A percentile compares a stretch with the other conserved stretches of the same genome.
Evolutionary conservation across 2,329 filamentous ascomycete genomes (phyloP).

Genomic region (Cercospora sp.): DNA sequence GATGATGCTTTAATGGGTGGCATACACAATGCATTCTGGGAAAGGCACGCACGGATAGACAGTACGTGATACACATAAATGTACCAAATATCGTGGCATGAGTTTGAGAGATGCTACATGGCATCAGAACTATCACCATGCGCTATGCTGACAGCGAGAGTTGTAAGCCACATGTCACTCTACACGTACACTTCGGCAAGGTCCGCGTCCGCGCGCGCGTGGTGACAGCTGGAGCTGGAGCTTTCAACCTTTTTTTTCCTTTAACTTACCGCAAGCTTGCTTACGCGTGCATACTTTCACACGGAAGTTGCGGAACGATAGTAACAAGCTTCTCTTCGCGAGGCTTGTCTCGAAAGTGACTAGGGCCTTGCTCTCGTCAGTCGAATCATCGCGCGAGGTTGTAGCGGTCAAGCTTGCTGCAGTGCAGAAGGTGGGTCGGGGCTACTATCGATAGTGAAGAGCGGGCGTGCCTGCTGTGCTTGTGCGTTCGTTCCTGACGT

Average conservation of each 20-base stretch:
- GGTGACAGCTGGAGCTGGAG: background rate
- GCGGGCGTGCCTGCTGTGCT: background rate
- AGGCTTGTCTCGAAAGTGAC: conserved; percentile 13
- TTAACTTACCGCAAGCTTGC: background rate
- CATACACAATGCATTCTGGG: background rate
- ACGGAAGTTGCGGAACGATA: conserved; percentile 3
- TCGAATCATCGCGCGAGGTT: background rate
- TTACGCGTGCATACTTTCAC: background rate
- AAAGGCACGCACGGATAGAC: conserved; percentile 1
- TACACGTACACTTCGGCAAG: background rate
- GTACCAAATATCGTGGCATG: background rate
- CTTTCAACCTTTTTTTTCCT: background rate
- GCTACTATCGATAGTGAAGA: background rate
- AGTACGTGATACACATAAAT: conserved; percentile 1
- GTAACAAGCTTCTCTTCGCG: conserved; percentile 15
- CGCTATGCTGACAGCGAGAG: background rate
- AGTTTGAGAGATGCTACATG: background rate
- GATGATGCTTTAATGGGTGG: background rate
- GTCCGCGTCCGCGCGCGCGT: background rate
- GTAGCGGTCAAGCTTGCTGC: conserved; percentile 1
- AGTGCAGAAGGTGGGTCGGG: background rate
- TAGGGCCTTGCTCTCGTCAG: background rate
- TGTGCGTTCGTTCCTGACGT: background rate
- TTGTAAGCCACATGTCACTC: background rate
- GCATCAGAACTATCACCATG: background rate